Evolutionary conservation across 2,329 filamentous ascomycete species (phyloP), one percentile per base, ranked within the genome.

Genomic region (Sarocladiaceae sp.): DNA sequence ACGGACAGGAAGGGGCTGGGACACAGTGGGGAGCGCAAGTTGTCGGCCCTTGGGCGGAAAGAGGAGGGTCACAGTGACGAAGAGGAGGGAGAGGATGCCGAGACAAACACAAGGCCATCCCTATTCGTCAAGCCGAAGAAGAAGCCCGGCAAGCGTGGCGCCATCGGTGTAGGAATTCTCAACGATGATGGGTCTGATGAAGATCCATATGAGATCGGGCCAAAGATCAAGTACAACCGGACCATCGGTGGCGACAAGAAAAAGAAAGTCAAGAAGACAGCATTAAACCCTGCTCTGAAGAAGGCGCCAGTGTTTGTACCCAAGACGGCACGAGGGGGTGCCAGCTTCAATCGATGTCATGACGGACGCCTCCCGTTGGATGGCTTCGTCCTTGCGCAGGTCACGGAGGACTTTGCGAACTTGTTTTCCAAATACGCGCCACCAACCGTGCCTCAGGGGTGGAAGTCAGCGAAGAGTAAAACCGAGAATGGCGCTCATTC

Each of bases 151-250:
- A 47, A 66, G 58, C 79, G 84, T 3, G 88, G 85, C 0, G n/a
- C n/a, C 37, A 88, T 97, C 51, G 91, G 91, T 0, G 83, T 95
- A 12, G 91, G 91, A 0, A 73, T 96, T 2, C 66, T 97, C 35
- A 96, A 97, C 55, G 91, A 96, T 53, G 93, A 83, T 16, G 90
- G 89, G 10, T 96, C 91, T 4, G 93, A 97, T 53, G 93, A 97
- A 55, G 90, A 96, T 56, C 86, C 88, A 0, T 97, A 95, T 58
- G 86, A 91, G 47, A 83, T 97, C 44, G 91, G 91, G 0, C 93
- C 93, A 0, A 84, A 82, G 52, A 94, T 96, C 59, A 88, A 83
- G 11, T 95, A 95, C 63, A 95, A 87, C 54, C 79, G 82, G 32
- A 74, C 83, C 4, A 79, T 96, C 48, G 89, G 88, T 15, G 85